Evolutionary conservation across 2,329 filamentous ascomycete genomes (phyloP), one percentile per base, ranked within the genome.

Genomic region (Pezicula radicicola): DNA sequence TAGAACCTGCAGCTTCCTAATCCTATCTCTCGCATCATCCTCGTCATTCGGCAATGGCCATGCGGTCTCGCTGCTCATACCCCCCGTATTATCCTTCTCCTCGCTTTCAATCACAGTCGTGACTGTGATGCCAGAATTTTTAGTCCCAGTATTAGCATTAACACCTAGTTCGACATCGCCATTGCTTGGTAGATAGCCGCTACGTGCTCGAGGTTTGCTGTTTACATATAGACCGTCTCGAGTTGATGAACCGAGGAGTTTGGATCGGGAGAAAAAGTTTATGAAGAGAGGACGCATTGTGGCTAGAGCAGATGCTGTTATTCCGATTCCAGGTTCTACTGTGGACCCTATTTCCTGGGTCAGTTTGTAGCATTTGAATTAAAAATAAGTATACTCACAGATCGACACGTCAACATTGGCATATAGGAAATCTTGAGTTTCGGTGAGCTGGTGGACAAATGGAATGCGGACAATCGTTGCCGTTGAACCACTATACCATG

Each of bases 381-480:
- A 4, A 13, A 13, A 10, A 9, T 33, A 6, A 25, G 40, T 9
- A 16, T 21, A 21, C 40, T 42, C 25, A 42, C 40, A 64, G 25
- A 62, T 58, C 9, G 58, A 51, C 6, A 61, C 58, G 41, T 55
- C 55, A 50, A 56, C 48, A 16, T 58, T 59, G 33, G 57, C 47
- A 46, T 55, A 66, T 5, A 64, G 55, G 44, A 64, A 64, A 39
- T 66, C 62, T 27, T 30, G 21, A n/a, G 50, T 45, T n/a, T 55
- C 35, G 40, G 43, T 43, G 15, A 65, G 55, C 42, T 53, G 47
- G 9, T 50, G 46, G 33, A 65, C 56, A 46, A 55, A 65, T 13
- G 59, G 60, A 9, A 66, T 57, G 16, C 64, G 62, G 15, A 61
- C 53, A 25, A 66, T 61, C 3, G 64, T 64, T 40, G 63, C 60